Base-by-base conservation (phyloP, 345 rosid species). In the Barbarea vulgaris region DNA sequence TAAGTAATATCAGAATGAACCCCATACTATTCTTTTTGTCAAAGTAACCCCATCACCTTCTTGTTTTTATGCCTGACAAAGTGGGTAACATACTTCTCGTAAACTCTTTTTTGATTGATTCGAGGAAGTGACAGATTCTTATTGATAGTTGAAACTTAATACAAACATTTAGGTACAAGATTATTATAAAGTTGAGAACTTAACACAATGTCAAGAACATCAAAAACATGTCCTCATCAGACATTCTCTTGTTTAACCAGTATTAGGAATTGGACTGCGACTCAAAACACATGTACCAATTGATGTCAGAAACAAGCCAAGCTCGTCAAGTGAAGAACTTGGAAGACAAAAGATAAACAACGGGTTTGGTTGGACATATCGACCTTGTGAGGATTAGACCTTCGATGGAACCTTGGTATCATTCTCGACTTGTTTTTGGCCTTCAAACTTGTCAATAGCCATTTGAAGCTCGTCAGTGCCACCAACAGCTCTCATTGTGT, bases 401-500 rank as follows among this genome's bases (percentile, higher is more conserved):
- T 81, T 64, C 0, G 79, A 70, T 39, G 77, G 66, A 68, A 60
- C 34, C 36, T 66, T 75, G 67, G 68, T 48, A n/a, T 80, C 77
- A 12, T 63, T 72, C 36, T 69, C 82, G 10, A 72, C 47, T 55
- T 25, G 84, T 71, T 83, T 88, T 59, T 84, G 85, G 30, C 74
- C 87, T 79, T 94, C 97, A 41, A 89, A 89, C 79, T 90, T 94
- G 73, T 94, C 87, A 18, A 94, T 94, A 10, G 97, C 97, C 18
- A 81, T 72, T 84, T 91, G 96, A 67, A 94, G 97, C 77, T 90
- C 97, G 70, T 94, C 97, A 0, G 92, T 80, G 42, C 96, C 92
- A 47, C 97, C 97, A 63, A 94, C 97, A 64, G 97, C 97, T 70
- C 87, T 88, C 96, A 94, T 91, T 30, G 97, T 94, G 85, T 94